A percentile compares a stretch with the other conserved stretches of the same genome.
Evolutionary conservation across 768 basidiomycete species (phyloP).

Genomic region (Leccinum pellstonianum): DNA sequence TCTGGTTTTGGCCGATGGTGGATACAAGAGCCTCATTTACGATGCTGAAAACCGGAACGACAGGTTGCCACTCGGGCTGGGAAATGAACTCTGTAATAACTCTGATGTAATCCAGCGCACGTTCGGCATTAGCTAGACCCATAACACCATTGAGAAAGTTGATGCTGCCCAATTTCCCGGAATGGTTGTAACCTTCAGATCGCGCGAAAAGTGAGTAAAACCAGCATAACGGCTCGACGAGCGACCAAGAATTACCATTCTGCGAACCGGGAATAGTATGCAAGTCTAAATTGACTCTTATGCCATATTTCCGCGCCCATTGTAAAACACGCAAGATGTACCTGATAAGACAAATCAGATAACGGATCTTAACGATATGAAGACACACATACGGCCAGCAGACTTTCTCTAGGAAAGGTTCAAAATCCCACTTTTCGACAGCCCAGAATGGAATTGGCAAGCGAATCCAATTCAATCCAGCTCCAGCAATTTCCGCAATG

Average conservation of each 20-base stretch:
- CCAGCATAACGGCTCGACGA: neutral
- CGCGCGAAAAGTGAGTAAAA: neutral
- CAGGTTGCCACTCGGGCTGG: conserved; percentile 66
- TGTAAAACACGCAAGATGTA: conserved; percentile 73
- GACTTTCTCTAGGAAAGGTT: conserved; percentile 73
- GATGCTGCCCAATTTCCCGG: conserved; percentile 57
- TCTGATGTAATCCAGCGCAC: conserved; percentile 74
- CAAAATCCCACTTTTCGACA: conserved; percentile 68
- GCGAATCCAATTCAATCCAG: conserved; percentile 82
- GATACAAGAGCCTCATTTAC: conserved; percentile 58
- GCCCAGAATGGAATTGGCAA: conserved; percentile 87
- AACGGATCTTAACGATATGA: conserved; percentile 2
- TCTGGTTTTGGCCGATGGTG: conserved; percentile 50
- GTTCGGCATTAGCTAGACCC: conserved; percentile 84
- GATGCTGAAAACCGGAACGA: conserved; percentile 61
- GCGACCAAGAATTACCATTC: conserved; percentile 46
- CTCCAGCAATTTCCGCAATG: conserved; percentile 84
- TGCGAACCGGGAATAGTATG: conserved; percentile 80
- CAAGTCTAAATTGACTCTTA: conserved; percentile 80
- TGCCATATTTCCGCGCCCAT: conserved; percentile 89
- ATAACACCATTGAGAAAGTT: conserved; percentile 71
- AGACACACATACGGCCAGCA: conserved; percentile 62
- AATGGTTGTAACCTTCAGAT: conserved; percentile 52
- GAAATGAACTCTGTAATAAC: conserved; percentile 78
- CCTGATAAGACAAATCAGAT: conserved; percentile 30